Evolutionary conservation across 139 green algal genomes (phyloP), one percentile per base, ranked within the genome.

Genomic region (Auxenochlorella protothecoides): DNA sequence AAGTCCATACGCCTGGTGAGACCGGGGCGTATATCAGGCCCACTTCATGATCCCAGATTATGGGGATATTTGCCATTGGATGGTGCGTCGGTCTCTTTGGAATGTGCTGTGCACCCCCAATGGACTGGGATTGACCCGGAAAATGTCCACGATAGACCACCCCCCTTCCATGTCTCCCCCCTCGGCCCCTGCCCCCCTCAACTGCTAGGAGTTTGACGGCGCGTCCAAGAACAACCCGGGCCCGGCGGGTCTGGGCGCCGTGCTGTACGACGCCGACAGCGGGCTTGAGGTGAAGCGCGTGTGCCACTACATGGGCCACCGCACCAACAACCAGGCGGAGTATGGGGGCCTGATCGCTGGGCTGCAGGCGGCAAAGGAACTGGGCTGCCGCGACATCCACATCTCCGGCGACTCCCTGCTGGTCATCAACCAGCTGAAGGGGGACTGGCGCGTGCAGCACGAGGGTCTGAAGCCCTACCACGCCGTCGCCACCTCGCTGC

Each of bases 311-410:
- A 72, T 84, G 53, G 79, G 71, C 0, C 66, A 77, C 63, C 15
- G 62, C 53, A 88, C 83, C n/a, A 87, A 85, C 72, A 88, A 88
- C 75, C 68, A 82, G 55, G 83, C 83, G 8, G 83, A 88, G 70
- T 88, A 85, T 52, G 68, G 59, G 3, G 83, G 73, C 12, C 69
- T 88, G 8, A 69, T 87, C 4, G 68, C 68, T n/a, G 83, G 83
- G 14, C 54, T 88, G 27, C 51, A 74, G 55, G 83, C 81, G 5
- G 79, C 79, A 9, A 57, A 73, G 53, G 16, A 73, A 6, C 13
- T 77, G 44, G 83, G 83, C 52, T 74, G 72, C 44, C 60, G 15
- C 4, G 27, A 27, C 4, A 13, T 88, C 9, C 59, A 55, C 44
- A 66, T 84, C 13, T 52, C 54, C 51, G 83, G 83, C 2, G 83